phyloP scores from a whole-genome alignment of 208 protist genomes.

The Trichomonas tenax region DNA sequence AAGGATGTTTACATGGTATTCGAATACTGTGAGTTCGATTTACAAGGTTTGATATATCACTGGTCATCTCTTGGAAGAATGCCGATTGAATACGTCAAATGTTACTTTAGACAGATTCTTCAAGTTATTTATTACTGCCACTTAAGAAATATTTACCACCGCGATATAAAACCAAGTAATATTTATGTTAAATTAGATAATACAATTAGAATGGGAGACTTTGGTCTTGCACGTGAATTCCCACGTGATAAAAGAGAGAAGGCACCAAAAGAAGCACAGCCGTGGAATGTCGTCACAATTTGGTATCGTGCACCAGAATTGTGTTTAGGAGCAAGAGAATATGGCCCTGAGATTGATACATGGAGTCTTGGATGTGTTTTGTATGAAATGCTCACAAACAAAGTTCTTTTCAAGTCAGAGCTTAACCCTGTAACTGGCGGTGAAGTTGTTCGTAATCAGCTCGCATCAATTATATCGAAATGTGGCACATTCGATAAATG shows the following conservation, averaged over 20 bases:
- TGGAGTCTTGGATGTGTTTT: neutral
- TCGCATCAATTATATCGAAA: neutral
- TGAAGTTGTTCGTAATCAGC: neutral
- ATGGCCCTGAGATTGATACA: neutral
- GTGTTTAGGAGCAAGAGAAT: neutral
- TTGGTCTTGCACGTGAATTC: neutral
- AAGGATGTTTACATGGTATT: neutral
- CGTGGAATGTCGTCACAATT: neutral
- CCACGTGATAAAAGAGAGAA: neutral
- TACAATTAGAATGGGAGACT: neutral
- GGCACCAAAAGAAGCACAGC: constrained; percentile 28
- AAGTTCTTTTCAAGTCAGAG: neutral
- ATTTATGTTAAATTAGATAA: neutral
- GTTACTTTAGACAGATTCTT: neutral
- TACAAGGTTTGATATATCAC: neutral
- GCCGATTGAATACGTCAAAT: neutral
- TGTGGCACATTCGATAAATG: neutral
- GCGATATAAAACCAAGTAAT: neutral
- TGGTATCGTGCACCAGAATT: neutral
- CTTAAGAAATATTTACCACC: neutral
- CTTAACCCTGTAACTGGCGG: neutral
- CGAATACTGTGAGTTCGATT: neutral
- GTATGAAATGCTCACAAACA: neutral
- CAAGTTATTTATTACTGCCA: neutral
- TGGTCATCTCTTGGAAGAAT: neutral